Percentiles rank a stretch among this genome's conserved stretches.
Conservation (phyloP, 805 yeast genomes). For the Clavispora carvajalis region DNA sequence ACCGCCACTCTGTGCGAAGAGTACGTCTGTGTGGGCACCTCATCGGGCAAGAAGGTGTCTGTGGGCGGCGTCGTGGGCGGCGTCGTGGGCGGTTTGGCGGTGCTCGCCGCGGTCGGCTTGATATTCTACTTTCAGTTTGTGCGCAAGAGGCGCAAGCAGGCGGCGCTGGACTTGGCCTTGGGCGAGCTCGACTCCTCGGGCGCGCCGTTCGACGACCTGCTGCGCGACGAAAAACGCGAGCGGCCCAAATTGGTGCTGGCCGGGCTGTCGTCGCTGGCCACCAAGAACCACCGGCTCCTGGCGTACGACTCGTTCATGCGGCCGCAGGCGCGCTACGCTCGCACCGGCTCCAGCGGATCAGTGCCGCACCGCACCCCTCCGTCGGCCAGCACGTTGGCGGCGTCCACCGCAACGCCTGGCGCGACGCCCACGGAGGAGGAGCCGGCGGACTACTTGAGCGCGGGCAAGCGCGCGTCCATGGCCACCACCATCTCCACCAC, state of each 20-base stretch:
- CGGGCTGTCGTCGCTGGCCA: constrained; percentile 4
- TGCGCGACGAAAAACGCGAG: constrained; percentile 7
- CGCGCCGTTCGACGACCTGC: constrained; percentile 4
- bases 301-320: constrained; percentile 42
- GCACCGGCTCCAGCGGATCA: constrained; percentile 6
- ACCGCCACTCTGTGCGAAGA: constrained; percentile 13
- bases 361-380: constrained; percentile 1
- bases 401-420: constrained; percentile 15
- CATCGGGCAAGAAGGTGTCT: constrained; percentile 6
- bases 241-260: constrained; percentile 6
- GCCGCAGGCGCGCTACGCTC: constrained; percentile 24
- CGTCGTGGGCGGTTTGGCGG: constrained; percentile 57
- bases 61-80: constrained; percentile 67
- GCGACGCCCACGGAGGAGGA: no score
- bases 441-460: constrained; percentile 1
- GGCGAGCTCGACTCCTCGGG: constrained; percentile 6
- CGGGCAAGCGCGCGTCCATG: constrained; percentile 26
- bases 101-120: constrained; percentile 33
- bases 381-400: constrained; percentile 5
- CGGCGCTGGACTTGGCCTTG: constrained; percentile 19
- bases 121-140: constrained; percentile 30
- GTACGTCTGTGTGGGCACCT: constrained; percentile 8
- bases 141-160: constrained; percentile 26
- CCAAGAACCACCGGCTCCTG: constrained; percentile 23
- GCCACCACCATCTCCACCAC: constrained; percentile 65